Evolutionary conservation across 2,329 filamentous ascomycete species (phyloP).

Genomic region (Pseudogymnoascus pannorum): DNA sequence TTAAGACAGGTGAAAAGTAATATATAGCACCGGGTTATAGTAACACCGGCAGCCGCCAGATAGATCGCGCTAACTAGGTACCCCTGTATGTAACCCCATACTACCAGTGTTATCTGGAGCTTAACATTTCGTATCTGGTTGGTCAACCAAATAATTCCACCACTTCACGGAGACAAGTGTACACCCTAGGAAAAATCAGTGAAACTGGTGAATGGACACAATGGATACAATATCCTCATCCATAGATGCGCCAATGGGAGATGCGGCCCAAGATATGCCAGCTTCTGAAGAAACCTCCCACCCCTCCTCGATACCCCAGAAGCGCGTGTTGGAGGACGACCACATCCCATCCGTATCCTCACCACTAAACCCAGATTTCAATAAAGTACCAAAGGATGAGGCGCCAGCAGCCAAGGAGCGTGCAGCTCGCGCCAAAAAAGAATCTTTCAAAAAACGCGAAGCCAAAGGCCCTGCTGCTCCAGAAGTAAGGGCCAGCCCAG

Average conservation of each 20-base stretch:
- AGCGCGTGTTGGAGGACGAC: constrained; percentile 60
- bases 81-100: background rate
- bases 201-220: background rate
- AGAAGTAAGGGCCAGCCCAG: constrained; percentile 46
- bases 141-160: background rate
- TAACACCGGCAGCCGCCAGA: background rate
- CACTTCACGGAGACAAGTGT: background rate
- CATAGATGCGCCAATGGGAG: background rate
- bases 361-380: constrained; percentile 63
- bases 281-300: constrained; percentile 33
- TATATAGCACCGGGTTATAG: background rate
- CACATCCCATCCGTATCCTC: constrained; percentile 66
- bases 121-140: background rate
- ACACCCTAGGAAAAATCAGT: background rate
- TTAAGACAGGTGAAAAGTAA: background rate
- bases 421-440: constrained; percentile 51
- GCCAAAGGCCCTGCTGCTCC: constrained; percentile 42
- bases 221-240: background rate
- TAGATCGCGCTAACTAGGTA: background rate
- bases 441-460: constrained; percentile 61
- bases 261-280: constrained; percentile 20
- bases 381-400: constrained; percentile 43
- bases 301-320: constrained; percentile 51
- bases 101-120: constrained; percentile 1
- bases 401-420: constrained; percentile 25